Evolutionary conservation across 371 early-diverging fungal genomes (phyloP).

Genomic region (Zychaea mexicana): DNA sequence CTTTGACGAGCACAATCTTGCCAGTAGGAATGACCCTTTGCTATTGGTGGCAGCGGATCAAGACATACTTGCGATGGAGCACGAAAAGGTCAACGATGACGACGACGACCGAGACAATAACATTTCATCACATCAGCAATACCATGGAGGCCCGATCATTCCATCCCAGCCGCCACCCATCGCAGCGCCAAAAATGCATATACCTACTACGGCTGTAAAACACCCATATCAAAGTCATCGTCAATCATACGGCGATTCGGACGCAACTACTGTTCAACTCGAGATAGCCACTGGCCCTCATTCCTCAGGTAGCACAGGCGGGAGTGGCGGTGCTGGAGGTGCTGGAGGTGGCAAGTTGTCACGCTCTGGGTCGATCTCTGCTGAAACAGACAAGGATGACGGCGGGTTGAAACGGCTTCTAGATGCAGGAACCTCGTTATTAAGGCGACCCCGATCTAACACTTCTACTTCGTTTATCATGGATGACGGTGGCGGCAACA

Average conservation of each 20-base stretch:
- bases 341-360: constrained; percentile 11
- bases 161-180: constrained; percentile 46
- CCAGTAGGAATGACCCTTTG: constrained; percentile 3
- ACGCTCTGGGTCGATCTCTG: constrained; percentile 16
- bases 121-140: constrained; percentile 38
- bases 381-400: constrained; percentile 13
- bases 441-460: constrained; percentile 40
- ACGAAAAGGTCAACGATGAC: no score
- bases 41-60: background rate
- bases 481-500: constrained; percentile 16
- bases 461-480: constrained; percentile 38
- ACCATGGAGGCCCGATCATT: constrained; percentile 27
- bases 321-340: no score
- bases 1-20: constrained; percentile 40
- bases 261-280: constrained; percentile 42
- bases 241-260: constrained; percentile 38
- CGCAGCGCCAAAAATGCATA: constrained; percentile 49
- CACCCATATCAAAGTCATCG: constrained; percentile 25
- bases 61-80: background rate
- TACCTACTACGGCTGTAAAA: constrained; percentile 44
- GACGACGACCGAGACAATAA: constrained; percentile 1
- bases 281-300: constrained; percentile 30
- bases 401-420: constrained; percentile 37
- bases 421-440: constrained; percentile 42
- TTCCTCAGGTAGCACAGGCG: background rate